Base-by-base conservation (phyloP, 208 protist genomes). In the Jaenimonas drosophilae region DNA sequence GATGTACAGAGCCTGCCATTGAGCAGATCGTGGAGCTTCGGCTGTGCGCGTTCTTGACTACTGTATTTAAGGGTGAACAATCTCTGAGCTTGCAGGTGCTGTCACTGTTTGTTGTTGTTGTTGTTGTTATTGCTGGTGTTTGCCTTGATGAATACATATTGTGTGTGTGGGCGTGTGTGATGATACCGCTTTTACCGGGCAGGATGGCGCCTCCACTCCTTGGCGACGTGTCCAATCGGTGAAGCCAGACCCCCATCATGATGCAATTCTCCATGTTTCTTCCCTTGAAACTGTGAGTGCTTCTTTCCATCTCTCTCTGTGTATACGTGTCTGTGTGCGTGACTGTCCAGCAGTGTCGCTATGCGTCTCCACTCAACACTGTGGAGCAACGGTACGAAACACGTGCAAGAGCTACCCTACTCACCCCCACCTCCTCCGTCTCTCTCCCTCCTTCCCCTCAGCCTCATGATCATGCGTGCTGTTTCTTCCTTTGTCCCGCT, bases 41-140 rank as follows among this genome's bases (percentile, higher is more conserved):
- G 36, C 36, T 40, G 46, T 53, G 43, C 36, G 44, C 36, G n/a
- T 11, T 21, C n/a, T 48, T 48, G 12, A 47, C 45, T 43, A 48
- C 50, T 59, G 59, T 59, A 59, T 54, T 42, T 59, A 50, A 31
- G 51, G 59, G 52, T 66, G 59, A 59, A 59, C 59, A 66, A 59
- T 59, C 50, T 59, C 51, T 66, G 52, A 59, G 28, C 3, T 38
- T 14, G 25, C 39, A 21, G 16, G 14, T 6, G 7, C 7, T 39
- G 23, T 26, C 9, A 11, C 23, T n/a, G 19, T 12, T 48, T 50
- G 45, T 48, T 41, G 0, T 54, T 17, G 12, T 44, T 51, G 2
- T 39, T 3, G 23, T 9, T 25, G 14, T 2, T 16, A 14, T 4
- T 24, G 40, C 7, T 42, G 32, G 19, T 45, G 28, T 60, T 49